Evolutionary conservation across 2,329 filamentous ascomycete genomes (phyloP).

Genomic region (Fusarium avenaceum): DNA sequence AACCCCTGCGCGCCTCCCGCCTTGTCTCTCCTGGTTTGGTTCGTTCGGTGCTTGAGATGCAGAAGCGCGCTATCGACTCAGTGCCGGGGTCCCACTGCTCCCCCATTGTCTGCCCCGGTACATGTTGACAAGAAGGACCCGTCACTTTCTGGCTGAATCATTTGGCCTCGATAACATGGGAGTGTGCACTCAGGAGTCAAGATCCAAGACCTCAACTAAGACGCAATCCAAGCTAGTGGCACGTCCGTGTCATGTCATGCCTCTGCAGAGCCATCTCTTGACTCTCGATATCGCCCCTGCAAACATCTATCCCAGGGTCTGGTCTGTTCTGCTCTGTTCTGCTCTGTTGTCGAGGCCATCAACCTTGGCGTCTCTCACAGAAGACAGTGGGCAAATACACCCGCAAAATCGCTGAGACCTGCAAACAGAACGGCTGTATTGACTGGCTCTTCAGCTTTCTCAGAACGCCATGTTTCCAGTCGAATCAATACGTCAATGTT

Average conservation of each 20-base stretch:
- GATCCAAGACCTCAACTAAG: slow-evolving; percentile 21
- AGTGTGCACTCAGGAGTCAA: not conserved
- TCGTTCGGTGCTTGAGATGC: slow-evolving; percentile 29
- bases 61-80: slow-evolving; percentile 44
- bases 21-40: slow-evolving; percentile 30
- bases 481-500: not conserved
- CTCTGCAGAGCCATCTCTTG: slow-evolving; percentile 20
- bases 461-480: slow-evolving; percentile 27
- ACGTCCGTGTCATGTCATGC: slow-evolving; percentile 23
- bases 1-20: slow-evolving; percentile 41
- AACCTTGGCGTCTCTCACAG: slow-evolving; percentile 30
- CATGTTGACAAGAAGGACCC: slow-evolving; percentile 29
- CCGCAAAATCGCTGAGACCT: slow-evolving; percentile 49
- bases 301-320: slow-evolving; percentile 21
- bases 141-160: slow-evolving; percentile 33
- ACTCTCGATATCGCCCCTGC: slow-evolving; percentile 17
- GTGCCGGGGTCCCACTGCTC: slow-evolving; percentile 42
- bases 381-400: slow-evolving; percentile 38
- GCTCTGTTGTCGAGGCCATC: slow-evolving; percentile 4
- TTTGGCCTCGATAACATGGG: slow-evolving; percentile 18
- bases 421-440: slow-evolving; percentile 36
- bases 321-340: not conserved
- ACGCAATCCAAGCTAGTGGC: slow-evolving; percentile 11
- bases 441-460: slow-evolving; percentile 21
- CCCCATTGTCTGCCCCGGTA: slow-evolving; percentile 35